These are phyloP conservation scores for Calycina herbarum DNA, from an alignment of 2,329 filamentous ascomycete genomes.

Conservation along the genomic window DNA sequence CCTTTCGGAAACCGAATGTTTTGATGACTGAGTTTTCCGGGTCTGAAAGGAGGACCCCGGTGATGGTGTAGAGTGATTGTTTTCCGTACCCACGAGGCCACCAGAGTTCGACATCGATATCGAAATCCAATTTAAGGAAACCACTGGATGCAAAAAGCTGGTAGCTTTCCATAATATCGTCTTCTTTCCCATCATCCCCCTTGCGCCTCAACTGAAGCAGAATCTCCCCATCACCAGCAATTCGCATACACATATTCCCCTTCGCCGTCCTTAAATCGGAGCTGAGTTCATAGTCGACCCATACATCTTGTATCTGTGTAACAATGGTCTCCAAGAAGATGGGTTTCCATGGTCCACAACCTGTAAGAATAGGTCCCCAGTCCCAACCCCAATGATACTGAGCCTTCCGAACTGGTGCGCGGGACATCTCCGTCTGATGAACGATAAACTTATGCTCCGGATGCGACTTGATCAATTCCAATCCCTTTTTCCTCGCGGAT, in stretches of 20 bases:
- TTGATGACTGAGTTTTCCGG: constrained; percentile 47
- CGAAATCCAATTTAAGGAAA: background rate
- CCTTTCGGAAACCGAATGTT: constrained; percentile 54
- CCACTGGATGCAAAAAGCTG: background rate
- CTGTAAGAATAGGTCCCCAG: constrained; percentile 65
- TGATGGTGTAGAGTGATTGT: constrained; percentile 68
- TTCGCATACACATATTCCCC: background rate
- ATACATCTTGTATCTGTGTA: constrained; percentile 58
- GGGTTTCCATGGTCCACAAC: constrained; percentile 65
- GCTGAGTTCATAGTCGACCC: constrained; percentile 38
- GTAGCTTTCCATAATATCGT: background rate
- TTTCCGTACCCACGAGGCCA: constrained; percentile 72
- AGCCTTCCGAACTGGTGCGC: constrained; percentile 59
- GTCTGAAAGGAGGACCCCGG: constrained; percentile 47
- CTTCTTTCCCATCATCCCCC: constrained; percentile 15
- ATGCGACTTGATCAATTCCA: constrained; percentile 38
- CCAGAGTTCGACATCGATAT: constrained; percentile 55
- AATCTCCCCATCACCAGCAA: background rate
- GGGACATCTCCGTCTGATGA: constrained; percentile 41
- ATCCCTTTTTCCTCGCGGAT: constrained; percentile 28
- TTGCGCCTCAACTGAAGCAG: constrained; percentile 37
- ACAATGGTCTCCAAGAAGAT: constrained; percentile 63
- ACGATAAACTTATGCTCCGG: constrained; percentile 50
- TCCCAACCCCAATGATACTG: constrained; percentile 72
- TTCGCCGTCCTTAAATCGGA: constrained; percentile 31